Percentiles rank a stretch among this genome's conserved stretches.
Evolutionary conservation across 2,329 filamentous ascomycete species (phyloP).

Genomic region (Colletotrichum zoysiae): DNA sequence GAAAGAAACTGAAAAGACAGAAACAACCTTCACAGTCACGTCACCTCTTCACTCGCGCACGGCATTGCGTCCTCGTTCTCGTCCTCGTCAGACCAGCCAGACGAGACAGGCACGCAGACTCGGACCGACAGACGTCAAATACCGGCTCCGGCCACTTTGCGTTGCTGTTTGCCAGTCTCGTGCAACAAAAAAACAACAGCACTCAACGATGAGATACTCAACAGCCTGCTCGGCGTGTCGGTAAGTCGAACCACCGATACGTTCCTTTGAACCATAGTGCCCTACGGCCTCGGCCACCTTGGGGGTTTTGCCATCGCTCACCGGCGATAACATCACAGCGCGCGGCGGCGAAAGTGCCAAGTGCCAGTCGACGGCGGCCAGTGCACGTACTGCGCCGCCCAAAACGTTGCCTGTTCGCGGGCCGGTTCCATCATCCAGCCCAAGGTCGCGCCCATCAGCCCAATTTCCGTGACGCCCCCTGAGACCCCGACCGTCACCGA

Average conservation of each 20-base stretch:
- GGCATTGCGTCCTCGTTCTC: neutral
- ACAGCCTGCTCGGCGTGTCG: constrained; percentile 43
- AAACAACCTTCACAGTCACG: constrained; percentile 3
- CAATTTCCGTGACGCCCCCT: constrained; percentile 33
- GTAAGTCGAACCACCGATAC: constrained; percentile 32
- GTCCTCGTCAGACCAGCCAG: neutral
- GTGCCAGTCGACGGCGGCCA: constrained; percentile 40
- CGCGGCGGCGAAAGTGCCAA: constrained; percentile 42
- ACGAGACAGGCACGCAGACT: neutral
- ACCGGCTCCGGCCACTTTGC: neutral
- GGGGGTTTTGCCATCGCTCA: neutral
- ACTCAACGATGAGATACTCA: constrained; percentile 40
- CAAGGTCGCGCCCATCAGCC: constrained; percentile 37
- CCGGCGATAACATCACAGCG: constrained; percentile 27
- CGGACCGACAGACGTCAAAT: constrained; percentile 6
- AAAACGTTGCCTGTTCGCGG: constrained; percentile 42
- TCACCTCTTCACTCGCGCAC: neutral
- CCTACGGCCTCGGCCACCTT: neutral
- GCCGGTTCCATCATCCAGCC: constrained; percentile 43
- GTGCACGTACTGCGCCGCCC: constrained; percentile 40
- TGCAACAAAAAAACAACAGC: neutral
- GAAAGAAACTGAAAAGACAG: too few species aligned
- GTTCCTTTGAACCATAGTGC: neutral
- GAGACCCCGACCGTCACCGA: constrained; percentile 37
- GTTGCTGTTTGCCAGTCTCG: neutral